Evolutionary conservation across 371 early-diverging fungal species (phyloP), one percentile per base, ranked within the genome.

Genomic region (Funneliformis caledonium): DNA sequence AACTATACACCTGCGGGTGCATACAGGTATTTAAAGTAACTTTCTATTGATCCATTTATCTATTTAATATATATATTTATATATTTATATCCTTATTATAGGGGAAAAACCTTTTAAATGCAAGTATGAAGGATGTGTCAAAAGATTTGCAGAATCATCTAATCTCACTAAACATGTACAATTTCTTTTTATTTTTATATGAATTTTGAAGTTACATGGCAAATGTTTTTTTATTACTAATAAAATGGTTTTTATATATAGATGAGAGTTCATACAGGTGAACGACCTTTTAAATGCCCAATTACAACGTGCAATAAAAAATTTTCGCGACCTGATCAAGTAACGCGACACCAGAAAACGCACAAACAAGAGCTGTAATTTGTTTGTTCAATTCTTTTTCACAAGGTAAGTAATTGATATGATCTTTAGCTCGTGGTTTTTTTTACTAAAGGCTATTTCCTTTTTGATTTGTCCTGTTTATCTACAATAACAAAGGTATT

Each of bases 131-230:
- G 93, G 91, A 16, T 95, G 95, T 81, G 85, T 90, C 37, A 94
- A 91, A 82, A 85, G 90, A 81, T 95, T 94, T 85, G 86, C 92
- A 42, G 94, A 94, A 76, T 92, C 92, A 42, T 92, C 93, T 76
- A 95, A 95, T 82, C 83, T 95, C 60, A 93, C 93, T 3, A 95
- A 95, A 83, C 94, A 94, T 85, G 92, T 91, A 88, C 85, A 86
- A 19, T 69, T 19, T 69, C 31, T 31, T 65, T 31, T 65, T 65
- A 12, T 31, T 7, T 37, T 22, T 64, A 64, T 22, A 22, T 0
- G 19, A 6, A 22, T 26, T 65, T 10, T 65, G 65, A 37, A 16
- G 42, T 68, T 68, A 3, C 2, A 7, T 16, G 19, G 6, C 64
- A 64, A 6, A 6, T n/a, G n/a, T 60, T 4, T 60, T 26, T 14